Conservation (phyloP, 257 asterid species). For the Solanum bulbocastanum region DNA sequence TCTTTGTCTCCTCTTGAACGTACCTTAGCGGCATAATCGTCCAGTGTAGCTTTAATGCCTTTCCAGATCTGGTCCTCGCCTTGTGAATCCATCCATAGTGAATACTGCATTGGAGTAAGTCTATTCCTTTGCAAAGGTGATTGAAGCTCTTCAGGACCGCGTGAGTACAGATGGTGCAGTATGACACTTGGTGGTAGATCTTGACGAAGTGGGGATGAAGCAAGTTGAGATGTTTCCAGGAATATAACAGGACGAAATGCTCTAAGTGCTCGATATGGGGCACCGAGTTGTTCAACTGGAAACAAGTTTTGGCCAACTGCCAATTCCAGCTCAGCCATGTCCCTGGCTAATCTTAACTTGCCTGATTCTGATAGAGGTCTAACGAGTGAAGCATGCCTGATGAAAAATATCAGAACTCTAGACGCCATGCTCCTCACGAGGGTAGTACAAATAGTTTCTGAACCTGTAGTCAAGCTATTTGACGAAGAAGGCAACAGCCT, state of each 20-base stretch:
- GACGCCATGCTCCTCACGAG: constrained; percentile 89
- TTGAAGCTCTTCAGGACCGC: constrained; percentile 83
- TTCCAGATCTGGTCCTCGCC: constrained; percentile 98
- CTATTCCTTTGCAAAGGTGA: constrained; percentile 88
- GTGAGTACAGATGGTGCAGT: constrained; percentile 84
- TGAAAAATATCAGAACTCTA: constrained; percentile 65
- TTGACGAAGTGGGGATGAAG: constrained; percentile 73
- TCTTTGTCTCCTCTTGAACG: constrained; percentile 87
- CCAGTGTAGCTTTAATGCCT: constrained; percentile 80
- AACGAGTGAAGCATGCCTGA: constrained; percentile 84
- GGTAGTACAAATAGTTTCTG: constrained; percentile 77
- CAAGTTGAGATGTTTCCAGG: constrained; percentile 83
- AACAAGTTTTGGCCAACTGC: constrained; percentile 81
- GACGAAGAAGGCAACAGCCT: constrained; percentile 71
- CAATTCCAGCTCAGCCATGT: constrained; percentile 92
- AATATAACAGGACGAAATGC: constrained; percentile 92
- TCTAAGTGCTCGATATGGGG: constrained; percentile 87
- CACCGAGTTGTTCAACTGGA: constrained; percentile 93
- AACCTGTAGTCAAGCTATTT: constrained; percentile 24
- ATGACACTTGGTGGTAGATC: constrained; percentile 81
- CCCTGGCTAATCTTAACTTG: constrained; percentile 90
- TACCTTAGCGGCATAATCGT: constrained; percentile 74
- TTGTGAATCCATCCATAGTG: constrained; percentile 92
- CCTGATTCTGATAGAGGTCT: constrained; percentile 96
- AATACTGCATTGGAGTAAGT: constrained; percentile 76